Evolutionary conservation across 2,329 filamentous ascomycete species (phyloP).

Genomic region (Ramularia endophylla): DNA sequence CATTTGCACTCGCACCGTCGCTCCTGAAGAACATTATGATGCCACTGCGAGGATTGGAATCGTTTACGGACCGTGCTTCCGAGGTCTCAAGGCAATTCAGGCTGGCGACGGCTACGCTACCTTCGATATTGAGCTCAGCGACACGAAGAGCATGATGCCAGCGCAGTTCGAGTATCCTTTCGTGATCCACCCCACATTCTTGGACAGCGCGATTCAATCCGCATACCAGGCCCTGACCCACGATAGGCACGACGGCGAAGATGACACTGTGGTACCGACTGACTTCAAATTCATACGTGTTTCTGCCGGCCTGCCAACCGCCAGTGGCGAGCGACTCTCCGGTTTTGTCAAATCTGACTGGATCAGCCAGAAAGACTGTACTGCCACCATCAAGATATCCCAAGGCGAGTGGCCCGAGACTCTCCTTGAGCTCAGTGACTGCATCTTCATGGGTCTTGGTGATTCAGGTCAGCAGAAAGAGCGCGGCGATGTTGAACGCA

Average conservation of each 20-base stretch:
- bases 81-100: not conserved
- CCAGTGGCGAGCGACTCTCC: not conserved
- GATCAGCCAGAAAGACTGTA: not conserved
- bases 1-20: too few species aligned
- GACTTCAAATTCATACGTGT: not conserved
- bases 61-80: not conserved
- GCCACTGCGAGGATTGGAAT: not conserved
- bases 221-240: not conserved
- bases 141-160: constrained; percentile 49
- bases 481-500: not conserved
- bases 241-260: not conserved
- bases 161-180: constrained; percentile 48
- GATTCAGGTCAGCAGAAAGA: not conserved
- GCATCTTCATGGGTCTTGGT: not conserved
- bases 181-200: constrained; percentile 50
- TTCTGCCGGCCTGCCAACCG: not conserved
- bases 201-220: constrained; percentile 35
- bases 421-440: not conserved
- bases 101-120: not conserved
- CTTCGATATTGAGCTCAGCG: constrained; percentile 1
- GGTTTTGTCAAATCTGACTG: not conserved
- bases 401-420: not conserved
- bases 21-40: not conserved
- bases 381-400: not conserved
- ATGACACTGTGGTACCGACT: not conserved